Evolutionary conservation across 805 yeast species (phyloP).

Genomic region (Ascoidea tarda): DNA sequence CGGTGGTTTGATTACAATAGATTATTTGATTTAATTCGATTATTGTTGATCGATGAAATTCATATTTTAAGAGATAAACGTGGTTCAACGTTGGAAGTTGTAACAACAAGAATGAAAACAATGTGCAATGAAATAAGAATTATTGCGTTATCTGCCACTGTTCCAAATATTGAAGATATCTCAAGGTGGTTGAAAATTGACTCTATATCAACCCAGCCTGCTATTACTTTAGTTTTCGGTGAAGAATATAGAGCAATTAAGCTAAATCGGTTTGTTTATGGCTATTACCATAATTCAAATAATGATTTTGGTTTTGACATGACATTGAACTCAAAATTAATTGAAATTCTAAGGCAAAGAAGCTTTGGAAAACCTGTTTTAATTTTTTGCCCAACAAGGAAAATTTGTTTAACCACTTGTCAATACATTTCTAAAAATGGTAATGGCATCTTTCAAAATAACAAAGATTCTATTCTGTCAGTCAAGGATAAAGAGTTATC

Average conservation of each 20-base stretch:
- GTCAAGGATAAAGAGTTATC: constrained; percentile 18
- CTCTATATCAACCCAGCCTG: constrained; percentile 12
- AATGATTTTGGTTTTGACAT: constrained; percentile 36
- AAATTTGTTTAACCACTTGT: constrained; percentile 32
- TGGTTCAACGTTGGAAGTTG: constrained; percentile 35
- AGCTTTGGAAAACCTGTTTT: constrained; percentile 29
- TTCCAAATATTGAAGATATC: constrained; percentile 35
- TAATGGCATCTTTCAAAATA: background rate
- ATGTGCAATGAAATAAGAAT: constrained; percentile 23
- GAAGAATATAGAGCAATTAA: constrained; percentile 32
- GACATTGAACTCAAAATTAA: constrained; percentile 25
- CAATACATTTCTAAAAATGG: constrained; percentile 18
- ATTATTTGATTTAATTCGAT: constrained; percentile 26
- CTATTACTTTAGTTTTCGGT: constrained; percentile 27
- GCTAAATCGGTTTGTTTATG: constrained; percentile 27
- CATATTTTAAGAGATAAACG: constrained; percentile 30
- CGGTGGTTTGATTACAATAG: constrained; percentile 29
- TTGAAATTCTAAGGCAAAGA: constrained; percentile 24
- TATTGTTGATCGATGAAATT: constrained; percentile 34
- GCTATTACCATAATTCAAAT: constrained; percentile 21
- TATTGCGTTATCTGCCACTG: constrained; percentile 37
- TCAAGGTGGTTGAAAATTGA: constrained; percentile 26
- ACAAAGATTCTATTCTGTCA: background rate
- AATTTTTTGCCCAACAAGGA: constrained; percentile 40
- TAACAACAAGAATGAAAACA: constrained; percentile 31